Evolutionary conservation across 148 eudicot species (phyloP).

Genomic region (Linanthus parryae): DNA sequence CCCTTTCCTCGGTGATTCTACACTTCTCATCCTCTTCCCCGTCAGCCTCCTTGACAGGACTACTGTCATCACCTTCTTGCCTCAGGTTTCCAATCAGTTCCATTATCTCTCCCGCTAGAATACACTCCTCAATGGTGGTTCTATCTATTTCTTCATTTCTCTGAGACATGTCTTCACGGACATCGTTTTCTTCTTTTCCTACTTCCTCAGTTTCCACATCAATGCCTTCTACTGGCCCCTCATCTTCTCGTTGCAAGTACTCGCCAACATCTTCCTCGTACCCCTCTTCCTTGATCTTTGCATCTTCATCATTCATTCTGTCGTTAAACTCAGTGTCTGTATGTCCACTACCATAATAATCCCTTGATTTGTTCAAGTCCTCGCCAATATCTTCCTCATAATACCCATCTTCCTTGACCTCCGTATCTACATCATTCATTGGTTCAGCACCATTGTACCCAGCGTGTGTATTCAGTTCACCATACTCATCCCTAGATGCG

Average conservation of each 20-base stretch:
- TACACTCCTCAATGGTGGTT: constrained; percentile 1
- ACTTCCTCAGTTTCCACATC: constrained; percentile 19
- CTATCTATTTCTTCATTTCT: background rate
- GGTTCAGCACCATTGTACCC: too few relatives aligned
- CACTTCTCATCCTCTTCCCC: background rate
- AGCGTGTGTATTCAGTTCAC: too few relatives aligned
- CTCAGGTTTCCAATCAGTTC: constrained; percentile 22
- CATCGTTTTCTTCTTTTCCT: constrained; percentile 16
- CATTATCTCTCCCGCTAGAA: constrained; percentile 21
- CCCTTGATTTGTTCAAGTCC: constrained; percentile 9
- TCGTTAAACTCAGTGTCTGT: constrained; percentile 3
- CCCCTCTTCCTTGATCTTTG: constrained; percentile 22
- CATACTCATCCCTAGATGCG: too few relatives aligned
- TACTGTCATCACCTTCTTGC: constrained; percentile 20
- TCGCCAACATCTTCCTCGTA: constrained; percentile 33
- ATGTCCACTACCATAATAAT: background rate
- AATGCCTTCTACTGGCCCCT: constrained; percentile 19
- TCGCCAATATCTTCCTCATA: constrained; percentile 29
- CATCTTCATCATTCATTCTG: constrained; percentile 2
- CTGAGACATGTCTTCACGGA: too few relatives aligned
- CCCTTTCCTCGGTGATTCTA: background rate
- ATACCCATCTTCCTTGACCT: too few relatives aligned
- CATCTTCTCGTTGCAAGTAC: constrained; percentile 19
- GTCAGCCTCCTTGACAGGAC: constrained; percentile 1
- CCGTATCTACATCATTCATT: too few relatives aligned